Conservation (phyloP, 192 early-diverging fungal species). For the Phycomyces nitens region DNA sequence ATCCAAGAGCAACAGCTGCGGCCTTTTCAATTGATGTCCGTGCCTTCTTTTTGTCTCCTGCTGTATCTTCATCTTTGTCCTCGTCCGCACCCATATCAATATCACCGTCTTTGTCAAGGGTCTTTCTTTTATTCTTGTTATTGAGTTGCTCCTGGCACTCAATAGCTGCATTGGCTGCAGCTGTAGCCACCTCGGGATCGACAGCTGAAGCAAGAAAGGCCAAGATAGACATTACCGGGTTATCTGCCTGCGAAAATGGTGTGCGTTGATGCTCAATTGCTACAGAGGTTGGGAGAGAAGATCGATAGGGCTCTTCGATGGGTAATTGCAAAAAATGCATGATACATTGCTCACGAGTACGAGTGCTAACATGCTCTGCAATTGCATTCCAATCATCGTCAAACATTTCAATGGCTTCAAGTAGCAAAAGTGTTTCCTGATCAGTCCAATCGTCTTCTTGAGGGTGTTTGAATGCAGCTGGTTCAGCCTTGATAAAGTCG, state of each 20-base stretch:
- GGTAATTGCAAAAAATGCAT: slow-evolving; percentile 89
- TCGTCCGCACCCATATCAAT: slow-evolving; percentile 35
- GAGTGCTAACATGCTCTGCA: slow-evolving; percentile 89
- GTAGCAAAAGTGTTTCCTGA: slow-evolving; percentile 84
- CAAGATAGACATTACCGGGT: slow-evolving; percentile 91
- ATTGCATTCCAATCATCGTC: slow-evolving; percentile 95
- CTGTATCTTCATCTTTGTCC: slow-evolving; percentile 24
- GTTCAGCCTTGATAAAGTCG: slow-evolving; percentile 81
- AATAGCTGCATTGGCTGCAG: slow-evolving; percentile 79
- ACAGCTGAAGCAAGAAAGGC: slow-evolving; percentile 90
- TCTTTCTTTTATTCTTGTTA: not conserved
- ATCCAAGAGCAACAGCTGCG: slow-evolving; percentile 82
- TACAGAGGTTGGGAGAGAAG: slow-evolving; percentile 9
- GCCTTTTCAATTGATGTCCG: slow-evolving; percentile 69
- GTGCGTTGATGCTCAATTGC: slow-evolving; percentile 53
- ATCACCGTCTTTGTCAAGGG: slow-evolving; percentile 15
- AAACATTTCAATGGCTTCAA: slow-evolving; percentile 94
- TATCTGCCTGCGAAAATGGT: slow-evolving; percentile 86
- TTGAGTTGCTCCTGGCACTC: slow-evolving; percentile 53
- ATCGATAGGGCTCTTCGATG: slow-evolving; percentile 83
- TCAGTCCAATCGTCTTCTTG: slow-evolving; percentile 72
- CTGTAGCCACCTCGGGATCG: slow-evolving; percentile 81
- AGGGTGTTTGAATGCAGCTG: slow-evolving; percentile 50
- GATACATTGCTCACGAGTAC: slow-evolving; percentile 89
- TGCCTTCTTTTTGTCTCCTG: slow-evolving; percentile 25